Percentiles rank a stretch among this genome's conserved stretches.
phyloP scores from a whole-genome alignment of 257 asterid species.

The Solanum virginianum region DNA sequence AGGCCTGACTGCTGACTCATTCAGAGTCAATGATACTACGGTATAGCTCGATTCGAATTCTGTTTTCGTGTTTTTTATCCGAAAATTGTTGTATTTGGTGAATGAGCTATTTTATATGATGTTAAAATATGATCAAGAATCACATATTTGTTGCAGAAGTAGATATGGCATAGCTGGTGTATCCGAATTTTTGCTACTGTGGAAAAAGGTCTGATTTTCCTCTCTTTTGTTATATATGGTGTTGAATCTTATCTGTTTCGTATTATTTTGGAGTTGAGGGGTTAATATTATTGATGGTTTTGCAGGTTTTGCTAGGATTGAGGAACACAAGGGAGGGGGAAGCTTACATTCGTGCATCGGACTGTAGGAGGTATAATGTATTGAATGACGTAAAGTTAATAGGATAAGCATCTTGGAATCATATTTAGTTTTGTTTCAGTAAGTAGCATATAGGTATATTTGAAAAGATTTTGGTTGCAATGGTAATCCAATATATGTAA shows the following conservation, averaged over 20 bases:
- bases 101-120: not conserved
- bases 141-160: slow-evolving; percentile 14
- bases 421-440: not conserved
- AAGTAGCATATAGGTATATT: not conserved
- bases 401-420: not conserved
- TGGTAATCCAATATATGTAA: not conserved
- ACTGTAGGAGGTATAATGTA: slow-evolving; percentile 18
- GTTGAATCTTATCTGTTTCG: not conserved
- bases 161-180: slow-evolving; percentile 7
- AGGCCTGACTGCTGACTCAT: slow-evolving; percentile 56
- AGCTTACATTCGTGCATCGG: not conserved
- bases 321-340: not conserved
- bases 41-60: slow-evolving; percentile 17
- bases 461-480: not conserved
- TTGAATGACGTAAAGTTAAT: not conserved
- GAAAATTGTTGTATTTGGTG: not conserved
- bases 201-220: slow-evolving; percentile 3
- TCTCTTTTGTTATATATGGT: not conserved
- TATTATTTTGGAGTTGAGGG: not conserved
- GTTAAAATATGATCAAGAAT: not conserved
- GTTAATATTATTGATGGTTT: not conserved
- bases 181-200: not conserved
- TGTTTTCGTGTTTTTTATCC: not conserved
- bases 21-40: slow-evolving; percentile 32
- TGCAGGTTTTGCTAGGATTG: slow-evolving; percentile 3